Evolutionary conservation across 2,329 filamentous ascomycete species (phyloP), one percentile per base, ranked within the genome.

Genomic region (Penicillium sp.): DNA sequence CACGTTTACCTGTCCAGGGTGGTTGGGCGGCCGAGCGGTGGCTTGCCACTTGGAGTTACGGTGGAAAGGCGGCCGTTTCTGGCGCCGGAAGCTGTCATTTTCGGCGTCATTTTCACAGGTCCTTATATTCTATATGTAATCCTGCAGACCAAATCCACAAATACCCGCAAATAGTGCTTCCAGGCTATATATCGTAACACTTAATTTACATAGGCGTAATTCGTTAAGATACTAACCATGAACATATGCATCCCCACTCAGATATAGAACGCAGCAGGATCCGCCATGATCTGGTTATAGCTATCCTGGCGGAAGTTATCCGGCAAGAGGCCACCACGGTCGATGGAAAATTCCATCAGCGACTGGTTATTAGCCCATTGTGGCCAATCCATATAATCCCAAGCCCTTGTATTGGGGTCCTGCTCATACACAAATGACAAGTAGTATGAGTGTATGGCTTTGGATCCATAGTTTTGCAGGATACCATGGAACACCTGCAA

Each of bases 391-490:
- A 65, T 75, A 63, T 62, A 75, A 61, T 57, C 76, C 4, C 63
- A 59, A 9, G 74, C 74, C 1, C 73, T 82, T 22, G 77, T 72
- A 64, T 92, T 92, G 1, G 89, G 89, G 67, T 92, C 84, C 42
- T 87, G 72, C 42, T 85, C 83, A 69, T 90, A 82, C 7, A 92
- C 66, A 67, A 93, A 93, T 49, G 83, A 86, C 65, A 87, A 79
- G 66, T 91, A 92, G 71, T 92, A 92, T 1, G 81, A 82, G 55
- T 86, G 82, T 43, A 86, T 85, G 10, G 82, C 79, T 5, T 67
- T 70, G 29, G 82, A 82, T 2, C 86, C 86, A 55, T 86, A 82
- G 68, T 89, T 85, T 13, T 84, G 81, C 47, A 82, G 66, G 13
- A 88, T 71, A 0, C 87, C 87, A 56, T 83, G 86, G 60, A 90